Evolutionary conservation across 768 basidiomycete genomes (phyloP).

Genomic region (Tubosaeta sp.): DNA sequence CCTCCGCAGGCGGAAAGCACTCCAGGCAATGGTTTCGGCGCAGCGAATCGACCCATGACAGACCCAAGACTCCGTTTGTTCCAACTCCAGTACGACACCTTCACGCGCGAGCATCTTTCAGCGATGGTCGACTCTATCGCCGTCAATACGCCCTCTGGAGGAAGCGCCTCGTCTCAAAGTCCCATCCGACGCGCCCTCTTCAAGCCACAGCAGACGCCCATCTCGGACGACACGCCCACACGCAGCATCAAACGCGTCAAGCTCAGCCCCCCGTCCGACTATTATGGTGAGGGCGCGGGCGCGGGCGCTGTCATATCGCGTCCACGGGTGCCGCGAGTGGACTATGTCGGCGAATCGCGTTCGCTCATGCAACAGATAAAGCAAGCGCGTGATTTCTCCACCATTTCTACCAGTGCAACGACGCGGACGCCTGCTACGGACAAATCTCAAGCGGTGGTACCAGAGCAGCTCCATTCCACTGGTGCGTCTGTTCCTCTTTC

Average conservation of each 20-base stretch:
- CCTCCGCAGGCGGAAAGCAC: constrained; percentile 61
- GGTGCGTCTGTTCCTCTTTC: constrained; percentile 12
- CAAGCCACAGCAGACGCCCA: constrained; percentile 43
- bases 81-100: constrained; percentile 94
- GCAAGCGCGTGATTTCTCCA: constrained; percentile 72
- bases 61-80: constrained; percentile 83
- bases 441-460: constrained; percentile 5
- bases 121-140: constrained; percentile 94
- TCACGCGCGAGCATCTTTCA: constrained; percentile 89
- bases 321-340: constrained; percentile 46
- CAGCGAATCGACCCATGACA: constrained; percentile 38
- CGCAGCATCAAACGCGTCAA: constrained; percentile 80
- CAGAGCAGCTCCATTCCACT: constrained; percentile 2
- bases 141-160: constrained; percentile 63
- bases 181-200: constrained; percentile 41
- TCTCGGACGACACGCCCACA: constrained; percentile 45
- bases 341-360: constrained; percentile 75
- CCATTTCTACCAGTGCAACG: constrained; percentile 59
- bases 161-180: constrained; percentile 46
- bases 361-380: constrained; percentile 80
- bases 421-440: constrained; percentile 23
- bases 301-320: constrained; percentile 48
- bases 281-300: constrained; percentile 46
- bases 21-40: constrained; percentile 32
- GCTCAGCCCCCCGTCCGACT: constrained; percentile 64